Evolutionary conservation across 768 basidiomycete species (phyloP), one percentile per base, ranked within the genome.

Genomic region (Pulveroboletus ravenelii): DNA sequence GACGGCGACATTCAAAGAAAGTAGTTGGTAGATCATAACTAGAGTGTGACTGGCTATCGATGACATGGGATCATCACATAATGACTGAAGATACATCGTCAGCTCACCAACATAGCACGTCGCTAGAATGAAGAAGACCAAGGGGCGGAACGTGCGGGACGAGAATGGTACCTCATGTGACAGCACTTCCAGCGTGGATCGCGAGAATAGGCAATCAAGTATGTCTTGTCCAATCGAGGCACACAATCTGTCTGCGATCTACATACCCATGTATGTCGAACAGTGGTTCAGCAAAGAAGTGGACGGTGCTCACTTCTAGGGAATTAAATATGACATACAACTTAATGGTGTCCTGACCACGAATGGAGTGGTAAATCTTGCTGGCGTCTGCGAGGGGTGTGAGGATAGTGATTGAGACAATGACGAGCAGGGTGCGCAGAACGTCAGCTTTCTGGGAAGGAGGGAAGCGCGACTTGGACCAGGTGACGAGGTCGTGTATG

Each of bases 291-390:
- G 18, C 10, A 3, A n/a, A 20, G 13, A 37, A 35, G 37, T 5
- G 10, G 41, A 56, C n/a, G 18, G 25, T 46, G 65, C 83, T 50
- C 68, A 95, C 95, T 79, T 99, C 96, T 7, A 99, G 77, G 10
- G 93, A 94, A 67, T 97, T 98, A 72, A 97, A 99, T 45, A 99
- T 95, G 52, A 99, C 96, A 72, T 98, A 98, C 43, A 99, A 71
- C 72, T 98, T 99, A 73, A 99, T 95, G 3, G 93, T 96, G 59
- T 99, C 96, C 69, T 98, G 96, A 0, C 94, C 95, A 18, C 96
- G 84, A 48, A 99, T 97, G 14, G 87, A 87, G 62, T 99, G 96
- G 61, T 99, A 99, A 58, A 99, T 95, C 73, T 94, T 93, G 70
- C 93, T 95, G 10, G 93, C 89, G 63, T 99, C 95, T 7, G 94